A percentile compares a stretch with the other conserved stretches of the same genome.
Evolutionary conservation across 176 grass and related monocot species (phyloP).

Genomic region (Bolboschoenus planiculmis): DNA sequence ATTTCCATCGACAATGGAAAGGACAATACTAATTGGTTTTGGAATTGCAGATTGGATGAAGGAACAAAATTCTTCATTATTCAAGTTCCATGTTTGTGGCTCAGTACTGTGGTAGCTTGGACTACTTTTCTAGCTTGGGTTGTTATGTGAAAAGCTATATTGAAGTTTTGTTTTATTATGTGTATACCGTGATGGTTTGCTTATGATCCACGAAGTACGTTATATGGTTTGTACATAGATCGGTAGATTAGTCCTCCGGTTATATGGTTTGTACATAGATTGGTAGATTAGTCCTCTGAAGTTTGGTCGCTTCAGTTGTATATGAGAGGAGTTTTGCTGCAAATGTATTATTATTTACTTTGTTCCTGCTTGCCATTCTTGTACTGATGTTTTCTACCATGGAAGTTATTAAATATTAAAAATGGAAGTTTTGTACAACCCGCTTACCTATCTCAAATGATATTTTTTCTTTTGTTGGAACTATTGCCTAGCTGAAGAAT

Average conservation of each 20-base stretch:
- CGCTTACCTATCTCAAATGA: not conserved
- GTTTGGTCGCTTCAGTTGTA: not conserved
- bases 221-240: constrained; percentile 11
- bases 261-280: constrained; percentile 11
- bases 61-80: not conserved
- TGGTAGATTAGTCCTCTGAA: constrained; percentile 2
- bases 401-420: not conserved
- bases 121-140: not conserved
- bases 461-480: not conserved
- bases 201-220: not conserved
- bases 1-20: not conserved
- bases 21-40: not conserved
- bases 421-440: not conserved
- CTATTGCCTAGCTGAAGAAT: not conserved
- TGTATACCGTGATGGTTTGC: not conserved
- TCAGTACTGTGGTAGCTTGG: not conserved
- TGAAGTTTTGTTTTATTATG: not conserved
- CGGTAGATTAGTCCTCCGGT: not conserved
- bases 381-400: not conserved
- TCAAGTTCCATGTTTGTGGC: not conserved
- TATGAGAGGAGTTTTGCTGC: not conserved
- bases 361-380: not conserved
- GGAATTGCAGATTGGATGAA: constrained; percentile 1
- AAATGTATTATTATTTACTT: not conserved
- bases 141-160: not conserved